Base-by-base conservation (phyloP, 768 basidiomycete species). In the Russula foetens region DNA sequence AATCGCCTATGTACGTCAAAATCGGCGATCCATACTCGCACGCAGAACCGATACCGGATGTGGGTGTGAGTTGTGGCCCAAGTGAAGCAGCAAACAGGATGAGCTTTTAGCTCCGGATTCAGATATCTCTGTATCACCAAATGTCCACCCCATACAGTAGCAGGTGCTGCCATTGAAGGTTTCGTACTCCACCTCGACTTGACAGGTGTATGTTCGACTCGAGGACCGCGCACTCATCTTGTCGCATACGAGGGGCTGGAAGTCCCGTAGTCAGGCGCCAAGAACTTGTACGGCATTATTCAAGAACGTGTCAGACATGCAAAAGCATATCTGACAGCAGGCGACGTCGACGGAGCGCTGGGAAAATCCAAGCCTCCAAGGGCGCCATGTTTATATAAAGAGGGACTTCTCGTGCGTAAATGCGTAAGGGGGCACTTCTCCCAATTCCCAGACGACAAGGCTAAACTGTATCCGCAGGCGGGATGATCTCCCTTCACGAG, bases 301-400 rank as follows among this genome's bases (percentile, higher is more conserved):
- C 11, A 31, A 5, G 19, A 59, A 31, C 17, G 35, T 19, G 31
- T 24, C 26, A 28, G 43, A 29, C 33, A 35, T 19, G 24, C 31
- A 51, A n/a, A 53, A 60, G 52, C 9, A 23, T 54, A 35, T 54
- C 47, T 60, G 53, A 54, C 53, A 31, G 39, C 2, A 21, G n/a
- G 41, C 41, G 57, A 51, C 23, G 23, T 43, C 4, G n/a, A 23
- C 59, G 59, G 53, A 60, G 59, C 59, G 59, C 59, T 21, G 28
- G 53, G 19, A 35, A 53, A 26, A 26, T 33, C 52, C 26, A 24
- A 33, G n/a, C n/a, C n/a, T n/a, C n/a, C n/a, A n/a, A 14, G 21
- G 35, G 46, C 33, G 43, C n/a, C 19, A 28, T 0, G 35, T 35
- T 33, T 9, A 33, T 9, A 33, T 33, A 33, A 35, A 35, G 6